Percentiles rank a stretch among this genome's conserved stretches.
Evolutionary conservation across 495 filamentous ascomycete species (phyloP).

Genomic region (Xanthoparmelia taractica): DNA sequence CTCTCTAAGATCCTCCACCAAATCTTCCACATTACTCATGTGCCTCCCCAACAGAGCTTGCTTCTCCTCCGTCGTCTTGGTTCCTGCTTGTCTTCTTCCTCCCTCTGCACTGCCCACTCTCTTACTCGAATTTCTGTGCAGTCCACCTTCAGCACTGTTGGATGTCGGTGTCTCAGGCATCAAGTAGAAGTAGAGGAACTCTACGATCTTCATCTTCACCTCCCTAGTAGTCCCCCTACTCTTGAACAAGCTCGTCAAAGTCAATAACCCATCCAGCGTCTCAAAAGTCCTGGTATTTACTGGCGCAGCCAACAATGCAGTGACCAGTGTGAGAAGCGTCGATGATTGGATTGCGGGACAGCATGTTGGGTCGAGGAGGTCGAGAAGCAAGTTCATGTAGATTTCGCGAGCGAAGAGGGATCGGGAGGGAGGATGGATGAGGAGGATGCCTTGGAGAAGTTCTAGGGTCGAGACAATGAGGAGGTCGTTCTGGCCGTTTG

Average conservation of each 20-base stretch:
- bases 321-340: slow-evolving; percentile 81
- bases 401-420: slow-evolving; percentile 79
- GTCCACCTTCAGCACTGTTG: slow-evolving; percentile 27
- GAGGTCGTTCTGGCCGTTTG: slow-evolving; percentile 54
- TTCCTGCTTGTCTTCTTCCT: slow-evolving; percentile 39
- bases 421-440: slow-evolving; percentile 90
- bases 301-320: slow-evolving; percentile 73
- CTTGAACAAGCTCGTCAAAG: slow-evolving; percentile 91
- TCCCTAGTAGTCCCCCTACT: slow-evolving; percentile 69
- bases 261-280: slow-evolving; percentile 81
- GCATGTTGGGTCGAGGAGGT: slow-evolving; percentile 88
- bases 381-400: slow-evolving; percentile 93
- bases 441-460: slow-evolving; percentile 79
- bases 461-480: slow-evolving; percentile 84
- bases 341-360: slow-evolving; percentile 85
- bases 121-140: slow-evolving; percentile 69
- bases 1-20: slow-evolving; percentile 84
- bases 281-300: slow-evolving; percentile 87
- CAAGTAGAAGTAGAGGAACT: slow-evolving; percentile 96
- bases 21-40: slow-evolving; percentile 80
- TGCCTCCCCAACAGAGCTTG: slow-evolving; percentile 72
- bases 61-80: slow-evolving; percentile 77
- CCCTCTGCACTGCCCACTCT: slow-evolving; percentile 30
- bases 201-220: slow-evolving; percentile 86
- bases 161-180: slow-evolving; percentile 74